Conservation (phyloP, 768 basidiomycete species). For the Candolleomyces eurysporus region DNA sequence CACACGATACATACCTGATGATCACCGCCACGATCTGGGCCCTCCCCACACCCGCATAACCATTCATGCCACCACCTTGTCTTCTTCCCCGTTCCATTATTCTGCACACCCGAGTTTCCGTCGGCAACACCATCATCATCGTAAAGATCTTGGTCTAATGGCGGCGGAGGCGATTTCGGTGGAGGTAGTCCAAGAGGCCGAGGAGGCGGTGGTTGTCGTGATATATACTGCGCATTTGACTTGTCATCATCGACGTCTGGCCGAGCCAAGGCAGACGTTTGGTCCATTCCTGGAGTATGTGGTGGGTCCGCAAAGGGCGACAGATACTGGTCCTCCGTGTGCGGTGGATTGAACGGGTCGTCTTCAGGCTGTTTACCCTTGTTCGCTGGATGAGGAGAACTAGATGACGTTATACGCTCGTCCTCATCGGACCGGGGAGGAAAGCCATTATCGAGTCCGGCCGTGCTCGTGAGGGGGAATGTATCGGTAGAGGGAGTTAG, state of each 20-base stretch:
- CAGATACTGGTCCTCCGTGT: background rate
- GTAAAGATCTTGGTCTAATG: constrained; percentile 5
- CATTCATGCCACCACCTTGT: constrained; percentile 84
- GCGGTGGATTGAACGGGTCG: constrained; percentile 9
- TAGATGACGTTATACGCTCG: constrained; percentile 11
- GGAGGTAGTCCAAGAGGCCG: constrained; percentile 60
- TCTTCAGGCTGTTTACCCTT: background rate
- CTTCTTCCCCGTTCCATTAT: constrained; percentile 19
- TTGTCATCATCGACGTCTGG: too few species aligned
- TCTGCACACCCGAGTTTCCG: constrained; percentile 25
- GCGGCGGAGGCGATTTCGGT: constrained; percentile 36
- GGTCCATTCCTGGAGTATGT: background rate
- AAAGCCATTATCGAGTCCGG: constrained; percentile 37
- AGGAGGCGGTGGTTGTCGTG: constrained; percentile 41
- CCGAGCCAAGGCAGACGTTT: constrained; percentile 6
- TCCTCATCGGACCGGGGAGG: constrained; percentile 31
- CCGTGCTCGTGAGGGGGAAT: constrained; percentile 55
- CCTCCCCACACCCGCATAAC: constrained; percentile 78
- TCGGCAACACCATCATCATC: constrained; percentile 6
- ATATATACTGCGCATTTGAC: background rate
- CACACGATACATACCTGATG: constrained; percentile 50
- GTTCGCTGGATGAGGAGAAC: too few species aligned
- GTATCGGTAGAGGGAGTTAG: constrained; percentile 51
- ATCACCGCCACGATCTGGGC: constrained; percentile 70
- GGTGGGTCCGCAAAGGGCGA: constrained; percentile 10